Evolutionary conservation across 176 grass and related monocot genomes (phyloP), one percentile per base, ranked within the genome.

Genomic region (Lolium multiflorum): DNA sequence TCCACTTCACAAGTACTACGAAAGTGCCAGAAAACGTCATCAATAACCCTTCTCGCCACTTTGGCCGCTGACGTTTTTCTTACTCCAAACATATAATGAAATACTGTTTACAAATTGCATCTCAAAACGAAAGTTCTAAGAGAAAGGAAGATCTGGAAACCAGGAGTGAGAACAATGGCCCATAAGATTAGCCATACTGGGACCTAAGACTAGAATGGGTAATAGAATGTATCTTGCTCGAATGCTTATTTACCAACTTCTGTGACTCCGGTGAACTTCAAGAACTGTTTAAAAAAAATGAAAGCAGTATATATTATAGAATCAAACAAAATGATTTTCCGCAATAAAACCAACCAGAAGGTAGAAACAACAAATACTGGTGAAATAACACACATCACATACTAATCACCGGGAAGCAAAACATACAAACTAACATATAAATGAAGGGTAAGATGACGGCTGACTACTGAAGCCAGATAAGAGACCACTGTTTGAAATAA

Each of bases 181-280:
- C 28, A 10, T 69, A 69, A 41, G 66, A 41, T 69, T 83, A 47
- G 47, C 14, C 21, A 61, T 48, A 7, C 50, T 5, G 1, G 6
- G 44, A 71, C 28, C 62, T 67, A 80, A 12, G 24, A 49, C 55
- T 80, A 81, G 46, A 61, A 11, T 26, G 16, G 14, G 26, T 4
- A 37, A 64, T 9, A 77, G 46, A 82, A 35, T 77, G 67, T 16
- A 58, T 26, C 73, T 76, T 44, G 15, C 22, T 14, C 11, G 17
- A 65, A 79, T 66, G 58, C 17, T 75, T 81, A 67, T 58, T 51
- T 85, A 80, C 77, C 57, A 57, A 81, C 14, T 81, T 84, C 66
- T 35, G 4, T 63, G 58, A 9, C 13, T 50, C 26, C 79, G 14
- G 20, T 43, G 44, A 79, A 41, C 54, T 49, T 83, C 22, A 22